These are phyloP conservation scores for Talaromyces sp. DNA, from an alignment of 2,329 filamentous ascomycete species.

Conservation along the genomic window DNA sequence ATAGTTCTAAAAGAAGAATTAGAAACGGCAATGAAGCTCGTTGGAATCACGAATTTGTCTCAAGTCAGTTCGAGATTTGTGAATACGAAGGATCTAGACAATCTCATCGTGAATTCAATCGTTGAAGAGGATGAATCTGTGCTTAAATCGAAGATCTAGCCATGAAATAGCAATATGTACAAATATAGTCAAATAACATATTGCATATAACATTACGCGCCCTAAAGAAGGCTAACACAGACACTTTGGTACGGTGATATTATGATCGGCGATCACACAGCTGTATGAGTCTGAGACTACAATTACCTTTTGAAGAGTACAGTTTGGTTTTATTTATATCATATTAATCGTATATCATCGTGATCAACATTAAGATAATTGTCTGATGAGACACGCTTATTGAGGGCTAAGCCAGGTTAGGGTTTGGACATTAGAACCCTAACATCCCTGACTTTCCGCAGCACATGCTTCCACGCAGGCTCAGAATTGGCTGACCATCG, in stretches of 20 bases:
- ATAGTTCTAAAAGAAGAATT: slow-evolving; percentile 62
- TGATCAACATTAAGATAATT: background rate
- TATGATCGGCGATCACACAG: background rate
- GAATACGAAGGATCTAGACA: slow-evolving; percentile 40
- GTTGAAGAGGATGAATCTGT: background rate
- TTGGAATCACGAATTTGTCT: slow-evolving; percentile 70
- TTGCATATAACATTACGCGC: background rate
- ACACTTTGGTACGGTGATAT: background rate
- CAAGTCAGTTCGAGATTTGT: slow-evolving; percentile 72
- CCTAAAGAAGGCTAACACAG: background rate
- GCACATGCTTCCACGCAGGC: background rate
- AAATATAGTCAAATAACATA: background rate
- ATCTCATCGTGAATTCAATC: background rate
- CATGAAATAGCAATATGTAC: background rate
- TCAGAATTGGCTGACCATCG: background rate
- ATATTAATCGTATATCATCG: background rate
- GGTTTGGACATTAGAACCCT: background rate
- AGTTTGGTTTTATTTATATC: too few species aligned
- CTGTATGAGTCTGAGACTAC: background rate
- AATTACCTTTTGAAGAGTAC: too few species aligned
- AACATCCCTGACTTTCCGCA: background rate
- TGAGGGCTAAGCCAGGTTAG: background rate
- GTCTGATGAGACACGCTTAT: background rate
- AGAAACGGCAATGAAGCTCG: slow-evolving; percentile 63
- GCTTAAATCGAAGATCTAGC: background rate